Conservation (phyloP, 208 protist genomes). For the Acanthamoeba castellanii region DNA sequence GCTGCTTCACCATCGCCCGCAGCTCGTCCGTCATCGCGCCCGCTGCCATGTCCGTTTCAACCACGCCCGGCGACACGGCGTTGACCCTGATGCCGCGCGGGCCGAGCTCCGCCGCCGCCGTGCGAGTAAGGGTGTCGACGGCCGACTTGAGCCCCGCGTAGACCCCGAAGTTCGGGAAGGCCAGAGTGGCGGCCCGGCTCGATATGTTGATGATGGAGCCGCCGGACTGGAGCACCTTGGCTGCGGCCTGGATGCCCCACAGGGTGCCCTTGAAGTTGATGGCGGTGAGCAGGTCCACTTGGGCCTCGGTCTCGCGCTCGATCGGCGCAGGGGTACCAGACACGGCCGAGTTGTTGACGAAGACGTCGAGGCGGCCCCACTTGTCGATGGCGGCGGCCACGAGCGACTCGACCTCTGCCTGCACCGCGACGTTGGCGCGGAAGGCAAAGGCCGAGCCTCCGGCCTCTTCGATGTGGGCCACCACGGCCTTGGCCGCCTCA, state of each 20-base stretch:
- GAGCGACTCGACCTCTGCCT: not conserved
- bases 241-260: slow-evolving; percentile 2
- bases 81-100: slow-evolving; percentile 32
- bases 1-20: not conserved
- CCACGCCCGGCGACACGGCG: not conserved
- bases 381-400: not conserved
- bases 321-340: not conserved
- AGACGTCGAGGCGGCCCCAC: not conserved
- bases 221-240: not conserved
- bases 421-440: not conserved
- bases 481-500: slow-evolving; percentile 31
- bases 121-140: not conserved
- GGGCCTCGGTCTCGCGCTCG: not conserved
- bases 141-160: slow-evolving; percentile 1
- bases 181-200: not conserved
- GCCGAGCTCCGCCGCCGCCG: slow-evolving; percentile 13
- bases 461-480: not conserved
- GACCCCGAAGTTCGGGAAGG: not conserved
- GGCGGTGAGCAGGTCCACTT: not conserved
- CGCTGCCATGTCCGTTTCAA: not conserved
- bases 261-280: slow-evolving; percentile 32
- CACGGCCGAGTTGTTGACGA: slow-evolving; percentile 21
- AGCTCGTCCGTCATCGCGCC: not conserved
- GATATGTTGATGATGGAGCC: slow-evolving; percentile 56
- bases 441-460: not conserved